Evolutionary conservation across 768 basidiomycete genomes (phyloP), one percentile per base, ranked within the genome.

Genomic region (Kwoniella europaea): DNA sequence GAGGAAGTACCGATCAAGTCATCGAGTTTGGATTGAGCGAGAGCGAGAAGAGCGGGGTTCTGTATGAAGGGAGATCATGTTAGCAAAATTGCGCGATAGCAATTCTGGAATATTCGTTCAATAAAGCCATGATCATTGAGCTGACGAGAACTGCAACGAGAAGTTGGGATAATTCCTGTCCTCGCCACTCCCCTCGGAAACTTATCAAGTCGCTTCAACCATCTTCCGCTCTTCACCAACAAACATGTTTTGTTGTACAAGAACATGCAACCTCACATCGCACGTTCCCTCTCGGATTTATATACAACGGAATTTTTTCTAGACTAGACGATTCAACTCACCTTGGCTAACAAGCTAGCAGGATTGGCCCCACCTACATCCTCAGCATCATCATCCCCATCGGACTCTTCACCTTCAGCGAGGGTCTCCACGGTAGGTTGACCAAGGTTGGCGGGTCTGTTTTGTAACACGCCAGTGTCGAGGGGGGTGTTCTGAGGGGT

Each of bases 401-500:
- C 93, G 52, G 89, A 85, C 85, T 93, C 93, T 84, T 92, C 92
- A 73, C 92, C 93, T 63, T 84, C 83, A 29, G 71, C 82, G 56
- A 84, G 75, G 61, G 80, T 82, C 67, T 83, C 83, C 16, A 85
- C 83, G 22, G 78, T 80, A 10, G 94, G 94, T 77, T 92, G 89
- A 57, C 93, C 94, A 71, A 94, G 87, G 67, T 90, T 91, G 24
- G 85, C 84, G 0, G 90, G 87, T 35, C 82, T 72, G 64, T 74
- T 79, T 18, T 76, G 62, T 84, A 96, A 90, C 66, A 93, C 92
- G 13, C 92, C 91, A 75, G 91, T 89, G 65, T 86, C 89, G 71
- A 93, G 85, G 12, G 94, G 94, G 3, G 94, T 96, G 85, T 97
- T 96, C 86, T 92, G 91, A 24, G 94, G 94, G 16, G 94, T 97